Evolutionary conservation across 805 yeast genomes (phyloP).

Genomic region (Sugiyamaella smithiae): DNA sequence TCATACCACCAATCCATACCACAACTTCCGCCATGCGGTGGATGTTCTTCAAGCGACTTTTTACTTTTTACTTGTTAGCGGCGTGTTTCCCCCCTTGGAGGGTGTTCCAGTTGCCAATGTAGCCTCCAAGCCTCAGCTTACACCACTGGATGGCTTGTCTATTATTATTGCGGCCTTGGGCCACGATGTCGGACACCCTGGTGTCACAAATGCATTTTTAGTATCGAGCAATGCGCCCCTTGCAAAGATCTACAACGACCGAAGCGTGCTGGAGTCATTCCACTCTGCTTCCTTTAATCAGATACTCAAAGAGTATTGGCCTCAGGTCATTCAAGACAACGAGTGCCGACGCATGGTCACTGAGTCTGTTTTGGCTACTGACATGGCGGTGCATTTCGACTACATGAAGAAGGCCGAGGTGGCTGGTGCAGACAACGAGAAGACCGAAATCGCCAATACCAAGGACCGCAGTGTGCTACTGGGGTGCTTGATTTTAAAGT

Average conservation of each 20-base stretch:
- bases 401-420: constrained; percentile 49
- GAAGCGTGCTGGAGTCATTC: constrained; percentile 76
- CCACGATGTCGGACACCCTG: constrained; percentile 97
- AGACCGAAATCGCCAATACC: not conserved
- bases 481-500: constrained; percentile 72
- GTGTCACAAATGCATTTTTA: constrained; percentile 79
- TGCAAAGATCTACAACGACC: constrained; percentile 56
- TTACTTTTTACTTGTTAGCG: constrained; percentile 45
- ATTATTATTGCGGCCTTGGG: constrained; percentile 82
- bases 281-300: constrained; percentile 65
- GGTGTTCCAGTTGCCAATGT: not conserved
- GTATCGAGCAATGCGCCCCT: constrained; percentile 58
- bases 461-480: constrained; percentile 39
- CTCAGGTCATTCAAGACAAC: constrained; percentile 27
- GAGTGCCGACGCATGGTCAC: constrained; percentile 26
- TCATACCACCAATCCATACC: constrained; percentile 84
- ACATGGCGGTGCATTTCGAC: constrained; percentile 84
- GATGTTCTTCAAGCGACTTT: constrained; percentile 92
- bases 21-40: constrained; percentile 91
- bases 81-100: constrained; percentile 31
- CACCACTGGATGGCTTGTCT: constrained; percentile 48
- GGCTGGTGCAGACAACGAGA: constrained; percentile 18
- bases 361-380: constrained; percentile 73
- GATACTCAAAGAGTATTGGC: constrained; percentile 54
- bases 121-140: not conserved